Evolutionary conservation across 2,329 filamentous ascomycete genomes (phyloP).

Genomic region (Apiospora aurea): DNA sequence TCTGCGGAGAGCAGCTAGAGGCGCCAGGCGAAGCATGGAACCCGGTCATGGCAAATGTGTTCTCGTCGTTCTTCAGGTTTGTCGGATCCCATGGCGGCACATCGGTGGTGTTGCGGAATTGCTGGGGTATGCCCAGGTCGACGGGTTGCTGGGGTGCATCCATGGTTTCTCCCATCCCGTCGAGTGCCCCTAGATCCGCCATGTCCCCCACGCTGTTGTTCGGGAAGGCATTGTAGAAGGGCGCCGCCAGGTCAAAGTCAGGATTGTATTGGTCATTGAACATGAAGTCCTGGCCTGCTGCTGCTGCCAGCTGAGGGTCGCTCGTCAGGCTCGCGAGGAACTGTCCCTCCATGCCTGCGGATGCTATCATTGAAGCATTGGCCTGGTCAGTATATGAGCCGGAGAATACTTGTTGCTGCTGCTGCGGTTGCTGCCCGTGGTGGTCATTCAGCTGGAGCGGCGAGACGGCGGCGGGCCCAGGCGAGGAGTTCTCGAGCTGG

Average conservation of each 20-base stretch:
- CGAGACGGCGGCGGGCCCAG: slow-evolving; percentile 44
- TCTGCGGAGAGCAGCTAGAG: slow-evolving; percentile 8
- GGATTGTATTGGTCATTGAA: slow-evolving; percentile 43
- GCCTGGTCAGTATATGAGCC: slow-evolving; percentile 21
- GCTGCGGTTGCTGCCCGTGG: slow-evolving; percentile 42
- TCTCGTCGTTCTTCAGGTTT: slow-evolving; percentile 43
- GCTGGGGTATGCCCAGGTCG: slow-evolving; percentile 48
- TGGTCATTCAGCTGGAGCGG: slow-evolving; percentile 51
- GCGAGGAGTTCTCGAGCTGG: slow-evolving; percentile 42
- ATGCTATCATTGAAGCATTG: slow-evolving; percentile 25
- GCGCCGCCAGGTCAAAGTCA: slow-evolving; percentile 32
- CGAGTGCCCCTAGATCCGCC: slow-evolving; percentile 40
- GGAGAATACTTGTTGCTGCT: slow-evolving; percentile 9
- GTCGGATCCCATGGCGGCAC: slow-evolving; percentile 53
- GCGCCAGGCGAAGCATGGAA: slow-evolving; percentile 31
- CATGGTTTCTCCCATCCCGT: slow-evolving; percentile 40
- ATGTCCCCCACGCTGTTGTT: slow-evolving; percentile 35
- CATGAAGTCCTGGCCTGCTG: slow-evolving; percentile 47
- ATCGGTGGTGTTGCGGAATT: slow-evolving; percentile 45
- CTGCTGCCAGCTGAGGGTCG: background rate
- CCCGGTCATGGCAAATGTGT: slow-evolving; percentile 44
- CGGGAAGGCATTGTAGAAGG: slow-evolving; percentile 41
- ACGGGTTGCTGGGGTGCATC: slow-evolving; percentile 39
- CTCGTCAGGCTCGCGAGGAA: slow-evolving; percentile 38
- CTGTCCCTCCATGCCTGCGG: slow-evolving; percentile 37